Percentiles rank a stretch among this genome's conserved stretches.
phyloP scores from a whole-genome alignment of 495 filamentous ascomycete species.

The Xylaria longipes region DNA sequence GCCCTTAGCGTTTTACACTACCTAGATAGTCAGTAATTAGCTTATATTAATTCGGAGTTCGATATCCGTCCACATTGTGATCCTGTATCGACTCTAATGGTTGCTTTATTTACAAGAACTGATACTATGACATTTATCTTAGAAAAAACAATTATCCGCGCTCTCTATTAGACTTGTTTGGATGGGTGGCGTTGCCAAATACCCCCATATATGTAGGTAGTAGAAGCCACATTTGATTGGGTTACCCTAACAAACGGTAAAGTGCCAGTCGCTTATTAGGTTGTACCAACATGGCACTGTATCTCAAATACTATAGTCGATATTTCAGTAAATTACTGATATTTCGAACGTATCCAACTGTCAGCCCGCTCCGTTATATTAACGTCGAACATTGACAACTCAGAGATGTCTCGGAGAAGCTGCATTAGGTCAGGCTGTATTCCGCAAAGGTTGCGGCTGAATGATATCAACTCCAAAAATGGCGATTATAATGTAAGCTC shows the following conservation, averaged over 20 bases:
- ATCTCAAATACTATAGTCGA: neutral
- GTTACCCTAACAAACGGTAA: neutral
- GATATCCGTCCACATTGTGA: neutral
- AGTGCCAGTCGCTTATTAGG: neutral
- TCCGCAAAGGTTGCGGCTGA: slow-evolving; percentile 1
- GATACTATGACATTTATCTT: neutral
- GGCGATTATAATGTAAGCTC: neutral
- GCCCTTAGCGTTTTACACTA: neutral
- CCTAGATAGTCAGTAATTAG: neutral
- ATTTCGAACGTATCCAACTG: neutral
- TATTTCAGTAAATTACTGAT: neutral
- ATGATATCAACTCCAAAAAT: neutral
- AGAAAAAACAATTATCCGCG: neutral
- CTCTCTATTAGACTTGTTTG: neutral
- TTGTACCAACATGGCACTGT: neutral
- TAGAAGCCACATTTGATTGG: neutral
- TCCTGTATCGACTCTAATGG: neutral
- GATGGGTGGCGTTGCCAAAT: neutral
- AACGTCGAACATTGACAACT: neutral
- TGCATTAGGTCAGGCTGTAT: neutral
- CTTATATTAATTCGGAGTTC: neutral
- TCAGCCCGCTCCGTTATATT: neutral
- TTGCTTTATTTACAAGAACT: neutral
- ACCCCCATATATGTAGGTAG: neutral
- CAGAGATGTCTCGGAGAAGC: slow-evolving; percentile 12